Conservation (phyloP, 495 filamentous ascomycete genomes). For the Aspergillus olivimuriae region DNA sequence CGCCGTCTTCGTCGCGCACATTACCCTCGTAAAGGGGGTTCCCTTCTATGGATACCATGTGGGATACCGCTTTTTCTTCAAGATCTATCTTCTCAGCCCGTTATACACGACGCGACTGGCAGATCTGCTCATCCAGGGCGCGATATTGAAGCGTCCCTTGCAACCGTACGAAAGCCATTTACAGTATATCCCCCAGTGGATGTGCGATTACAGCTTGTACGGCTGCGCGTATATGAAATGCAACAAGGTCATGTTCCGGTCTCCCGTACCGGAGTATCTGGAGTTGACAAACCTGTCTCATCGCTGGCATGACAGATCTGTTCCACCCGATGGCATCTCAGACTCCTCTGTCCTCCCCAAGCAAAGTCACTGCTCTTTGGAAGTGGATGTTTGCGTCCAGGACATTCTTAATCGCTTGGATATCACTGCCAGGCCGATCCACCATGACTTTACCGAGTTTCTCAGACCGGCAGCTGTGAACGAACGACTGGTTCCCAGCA, state of each 20-base stretch:
- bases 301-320: slow-evolving; percentile 74
- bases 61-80: slow-evolving; percentile 85
- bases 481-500: slow-evolving; percentile 81
- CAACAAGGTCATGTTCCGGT: slow-evolving; percentile 60
- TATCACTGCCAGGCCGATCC: slow-evolving; percentile 66
- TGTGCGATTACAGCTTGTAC: slow-evolving; percentile 95
- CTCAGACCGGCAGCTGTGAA: slow-evolving; percentile 56
- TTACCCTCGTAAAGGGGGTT: slow-evolving; percentile 85
- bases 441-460: slow-evolving; percentile 82
- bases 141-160: slow-evolving; percentile 71
- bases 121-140: slow-evolving; percentile 79
- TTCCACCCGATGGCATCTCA: slow-evolving; percentile 46
- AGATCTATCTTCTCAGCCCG: slow-evolving; percentile 89
- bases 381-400: slow-evolving; percentile 82
- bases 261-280: slow-evolving; percentile 64
- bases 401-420: slow-evolving; percentile 79
- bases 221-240: slow-evolving; percentile 84
- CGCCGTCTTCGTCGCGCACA: slow-evolving; percentile 73
- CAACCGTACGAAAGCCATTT: slow-evolving; percentile 94
- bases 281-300: slow-evolving; percentile 51
- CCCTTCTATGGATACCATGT: slow-evolving; percentile 95
- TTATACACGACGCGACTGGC: slow-evolving; percentile 71
- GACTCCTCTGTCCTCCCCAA: slow-evolving; percentile 59
- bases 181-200: slow-evolving; percentile 89
- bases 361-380: slow-evolving; percentile 80